Percentiles rank a stretch among this genome's conserved stretches.
phyloP scores from a whole-genome alignment of 73 alveolate genomes.

The Tetrahymena elliotti region DNA sequence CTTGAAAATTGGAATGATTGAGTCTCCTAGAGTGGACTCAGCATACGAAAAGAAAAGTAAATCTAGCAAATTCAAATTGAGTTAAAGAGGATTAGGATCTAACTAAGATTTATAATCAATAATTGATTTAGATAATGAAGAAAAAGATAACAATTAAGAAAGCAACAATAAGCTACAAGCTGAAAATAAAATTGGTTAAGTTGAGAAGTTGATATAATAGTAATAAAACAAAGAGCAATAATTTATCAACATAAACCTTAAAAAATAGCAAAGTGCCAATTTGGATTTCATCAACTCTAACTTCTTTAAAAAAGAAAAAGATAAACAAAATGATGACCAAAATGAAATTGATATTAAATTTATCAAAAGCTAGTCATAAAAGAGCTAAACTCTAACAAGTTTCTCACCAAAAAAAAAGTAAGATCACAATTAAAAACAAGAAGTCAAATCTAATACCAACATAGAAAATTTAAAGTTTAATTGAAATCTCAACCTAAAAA shows the following conservation, averaged over 20 bases:
- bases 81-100: background rate
- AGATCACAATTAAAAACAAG: background rate
- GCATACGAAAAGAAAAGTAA: background rate
- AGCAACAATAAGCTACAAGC: background rate
- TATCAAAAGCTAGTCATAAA: background rate
- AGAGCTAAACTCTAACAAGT: background rate
- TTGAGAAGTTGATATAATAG: background rate
- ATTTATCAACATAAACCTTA: no score
- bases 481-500: no score
- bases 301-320: background rate
- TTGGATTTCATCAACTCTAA: background rate
- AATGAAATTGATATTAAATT: background rate
- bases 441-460: background rate
- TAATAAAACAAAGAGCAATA: no score
- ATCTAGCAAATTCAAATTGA: background rate
- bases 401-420: background rate
- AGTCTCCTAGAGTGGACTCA: background rate
- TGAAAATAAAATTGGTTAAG: background rate
- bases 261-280: background rate
- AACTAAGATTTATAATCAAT: background rate
- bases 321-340: background rate
- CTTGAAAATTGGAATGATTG: background rate
- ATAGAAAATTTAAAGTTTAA: background rate
- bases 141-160: background rate
- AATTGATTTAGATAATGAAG: background rate